Conservation (phyloP, 1,284 basidiomycete species). For the Amylostereum areolatum region DNA sequence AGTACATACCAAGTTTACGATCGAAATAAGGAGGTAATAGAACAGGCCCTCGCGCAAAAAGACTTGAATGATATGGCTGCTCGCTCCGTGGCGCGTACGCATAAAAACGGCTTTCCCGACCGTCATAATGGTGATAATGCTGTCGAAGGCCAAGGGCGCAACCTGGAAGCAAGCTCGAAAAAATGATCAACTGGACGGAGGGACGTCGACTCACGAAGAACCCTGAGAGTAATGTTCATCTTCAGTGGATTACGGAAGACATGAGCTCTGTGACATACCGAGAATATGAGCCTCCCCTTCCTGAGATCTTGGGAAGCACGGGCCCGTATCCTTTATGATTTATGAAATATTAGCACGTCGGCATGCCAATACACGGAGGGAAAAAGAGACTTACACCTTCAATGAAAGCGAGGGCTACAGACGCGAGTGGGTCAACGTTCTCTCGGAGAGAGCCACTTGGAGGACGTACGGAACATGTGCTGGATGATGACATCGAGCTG, state of each 20-base stretch:
- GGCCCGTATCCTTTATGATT: slow-evolving; percentile 40
- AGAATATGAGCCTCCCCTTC: slow-evolving; percentile 73
- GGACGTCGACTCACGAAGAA: slow-evolving; percentile 53
- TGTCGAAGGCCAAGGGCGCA: slow-evolving; percentile 73
- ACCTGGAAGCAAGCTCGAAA: slow-evolving; percentile 35
- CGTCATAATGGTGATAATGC: slow-evolving; percentile 71
- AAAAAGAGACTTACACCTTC: slow-evolving; percentile 17
- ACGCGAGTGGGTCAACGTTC: slow-evolving; percentile 22
- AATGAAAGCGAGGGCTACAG: slow-evolving; percentile 56
- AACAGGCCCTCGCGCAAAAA: slow-evolving; percentile 79
- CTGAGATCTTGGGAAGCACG: slow-evolving; percentile 71
- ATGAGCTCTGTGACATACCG: slow-evolving; percentile 32
- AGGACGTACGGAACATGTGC: slow-evolving; percentile 62
- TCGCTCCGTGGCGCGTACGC: slow-evolving; percentile 65
- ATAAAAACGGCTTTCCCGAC: slow-evolving; percentile 69
- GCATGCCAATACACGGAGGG: neutral
- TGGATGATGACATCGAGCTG: slow-evolving; percentile 72
- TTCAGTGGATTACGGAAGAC: no score
- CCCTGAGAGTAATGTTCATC: slow-evolving; percentile 29
- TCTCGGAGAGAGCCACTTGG: neutral
- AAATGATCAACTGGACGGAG: neutral
- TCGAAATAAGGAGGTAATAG: slow-evolving; percentile 75
- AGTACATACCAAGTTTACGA: slow-evolving; percentile 57
- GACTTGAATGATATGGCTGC: slow-evolving; percentile 71
- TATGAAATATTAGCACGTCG: neutral